Evolutionary conservation across 371 early-diverging fungal species (phyloP).

Genomic region (Blastocladiella emersonii): DNA sequence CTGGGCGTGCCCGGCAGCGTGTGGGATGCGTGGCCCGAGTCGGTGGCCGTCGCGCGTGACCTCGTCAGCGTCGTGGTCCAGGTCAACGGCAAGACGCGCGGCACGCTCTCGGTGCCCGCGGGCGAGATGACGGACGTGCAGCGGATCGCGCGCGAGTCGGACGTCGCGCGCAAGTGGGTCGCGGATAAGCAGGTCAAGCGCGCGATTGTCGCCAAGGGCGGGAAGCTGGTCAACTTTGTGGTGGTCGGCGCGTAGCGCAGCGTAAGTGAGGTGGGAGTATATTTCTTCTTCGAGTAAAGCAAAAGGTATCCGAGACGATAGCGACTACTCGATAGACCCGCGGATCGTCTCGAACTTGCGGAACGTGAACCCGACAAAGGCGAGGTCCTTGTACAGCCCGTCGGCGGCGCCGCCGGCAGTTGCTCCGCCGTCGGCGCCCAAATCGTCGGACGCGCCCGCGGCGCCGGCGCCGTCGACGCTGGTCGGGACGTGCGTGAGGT

Average conservation of each 20-base stretch:
- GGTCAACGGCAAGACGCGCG: slow-evolving; percentile 5
- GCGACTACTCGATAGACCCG: slow-evolving; percentile 14
- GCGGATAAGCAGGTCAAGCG: not conserved
- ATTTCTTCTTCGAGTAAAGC: too few relatives aligned
- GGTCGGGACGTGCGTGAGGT: slow-evolving; percentile 45
- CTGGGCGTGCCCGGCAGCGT: slow-evolving; percentile 14
- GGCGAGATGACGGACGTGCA: not conserved
- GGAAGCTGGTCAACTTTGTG: not conserved
- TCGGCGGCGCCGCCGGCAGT: slow-evolving; percentile 19
- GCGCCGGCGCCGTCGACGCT: slow-evolving; percentile 10
- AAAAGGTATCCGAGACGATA: too few relatives aligned
- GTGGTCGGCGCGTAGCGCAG: too few relatives aligned
- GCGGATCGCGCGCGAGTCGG: not conserved
- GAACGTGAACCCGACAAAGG: slow-evolving; percentile 94
- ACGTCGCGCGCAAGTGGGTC: not conserved
- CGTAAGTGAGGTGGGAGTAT: too few relatives aligned
- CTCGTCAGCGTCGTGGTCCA: not conserved
- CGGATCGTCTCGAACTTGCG: slow-evolving; percentile 68
- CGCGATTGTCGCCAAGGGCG: not conserved
- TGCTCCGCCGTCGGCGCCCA: not conserved
- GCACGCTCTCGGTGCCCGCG: not conserved
- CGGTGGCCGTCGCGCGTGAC: not conserved
- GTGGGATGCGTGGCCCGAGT: not conserved
- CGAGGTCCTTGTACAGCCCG: slow-evolving; percentile 61
- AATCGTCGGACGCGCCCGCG: not conserved